Percentiles rank a stretch among this genome's conserved stretches.
Conservation (phyloP, 345 rosid species). For the Kandelia obovata region DNA sequence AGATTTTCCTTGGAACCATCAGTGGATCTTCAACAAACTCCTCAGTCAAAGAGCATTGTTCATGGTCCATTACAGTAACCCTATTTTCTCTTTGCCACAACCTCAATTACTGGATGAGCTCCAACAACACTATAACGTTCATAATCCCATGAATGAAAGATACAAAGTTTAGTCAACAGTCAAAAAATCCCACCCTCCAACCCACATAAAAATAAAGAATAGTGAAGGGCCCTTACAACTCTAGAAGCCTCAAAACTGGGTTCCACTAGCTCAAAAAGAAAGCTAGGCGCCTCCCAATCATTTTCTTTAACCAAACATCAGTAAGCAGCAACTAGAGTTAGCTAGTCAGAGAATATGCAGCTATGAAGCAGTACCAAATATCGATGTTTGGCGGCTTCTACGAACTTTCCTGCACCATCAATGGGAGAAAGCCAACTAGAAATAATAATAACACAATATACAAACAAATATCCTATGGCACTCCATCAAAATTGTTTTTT, state of each 20-base stretch:
- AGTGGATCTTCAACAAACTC: conserved; percentile 76
- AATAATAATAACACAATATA: neutral
- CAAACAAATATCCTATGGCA: neutral
- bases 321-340: conserved; percentile 82
- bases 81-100: conserved; percentile 67
- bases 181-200: neutral
- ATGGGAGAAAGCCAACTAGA: conserved; percentile 28
- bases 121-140: conserved; percentile 85
- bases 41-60: conserved; percentile 44
- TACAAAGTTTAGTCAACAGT: neutral
- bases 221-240: conserved; percentile 42
- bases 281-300: conserved; percentile 83
- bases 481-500: neutral
- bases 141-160: conserved; percentile 34
- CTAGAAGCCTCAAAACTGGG: conserved; percentile 55
- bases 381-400: conserved; percentile 57
- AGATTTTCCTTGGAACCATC: conserved; percentile 57
- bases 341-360: conserved; percentile 81
- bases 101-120: conserved; percentile 73
- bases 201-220: neutral
- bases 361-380: conserved; percentile 66
- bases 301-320: conserved; percentile 85
- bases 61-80: conserved; percentile 73
- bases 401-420: conserved; percentile 38
- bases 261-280: conserved; percentile 80